Base-by-base conservation (phyloP, 352 stramenopile species). In the Phytophthora idaei region DNA sequence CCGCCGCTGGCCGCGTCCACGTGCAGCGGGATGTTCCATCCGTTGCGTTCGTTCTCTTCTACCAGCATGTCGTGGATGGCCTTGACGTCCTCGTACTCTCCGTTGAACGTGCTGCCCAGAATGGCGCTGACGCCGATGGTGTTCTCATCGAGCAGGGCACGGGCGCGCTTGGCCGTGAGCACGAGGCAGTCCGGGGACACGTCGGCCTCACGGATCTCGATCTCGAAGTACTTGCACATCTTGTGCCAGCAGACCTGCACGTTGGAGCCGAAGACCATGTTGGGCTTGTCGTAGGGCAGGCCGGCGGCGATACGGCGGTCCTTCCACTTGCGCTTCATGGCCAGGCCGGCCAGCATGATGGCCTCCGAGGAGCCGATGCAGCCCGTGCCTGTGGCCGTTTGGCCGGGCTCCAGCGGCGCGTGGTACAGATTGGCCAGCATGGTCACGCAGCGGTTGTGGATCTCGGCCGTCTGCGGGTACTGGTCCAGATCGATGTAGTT, bases 171-270 rank as follows among this genome's bases (percentile, higher is more conserved):
- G 11, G 93, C 78, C 55, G 90, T 97, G 39, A 97, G 82, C 52
- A 96, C 83, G 12, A 97, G 87, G 17, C 67, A 81, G 65, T 97
- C 90, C 2, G 83, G 78, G 29, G 89, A 96, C 44, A 98, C 89
- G 49, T 93, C 82, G 34, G 90, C 89, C 58, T 97, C 83, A 39
- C 91, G 89, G 44, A 93, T 83, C 59, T 97, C 92, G 52, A 98
- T 88, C 64, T 98, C 93, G 80, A 98, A 98, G 77, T 98, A 98
- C 67, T 92, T 91, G 83, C 91, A 98, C 77, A 97, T 91, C 74
- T 98, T 98, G 78, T 98, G 90, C 93, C 93, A 98, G 77, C 90
- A 95, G 27, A 97, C 90, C 64, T 97, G 90, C 21, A 97, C 91
- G 70, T 97, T 97, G 17, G 87, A 90, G 66, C 91, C 91, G 68